These are phyloP conservation scores for Coelastrella sp. DNA, from an alignment of 139 green algal genomes.

Conservation along the genomic window DNA sequence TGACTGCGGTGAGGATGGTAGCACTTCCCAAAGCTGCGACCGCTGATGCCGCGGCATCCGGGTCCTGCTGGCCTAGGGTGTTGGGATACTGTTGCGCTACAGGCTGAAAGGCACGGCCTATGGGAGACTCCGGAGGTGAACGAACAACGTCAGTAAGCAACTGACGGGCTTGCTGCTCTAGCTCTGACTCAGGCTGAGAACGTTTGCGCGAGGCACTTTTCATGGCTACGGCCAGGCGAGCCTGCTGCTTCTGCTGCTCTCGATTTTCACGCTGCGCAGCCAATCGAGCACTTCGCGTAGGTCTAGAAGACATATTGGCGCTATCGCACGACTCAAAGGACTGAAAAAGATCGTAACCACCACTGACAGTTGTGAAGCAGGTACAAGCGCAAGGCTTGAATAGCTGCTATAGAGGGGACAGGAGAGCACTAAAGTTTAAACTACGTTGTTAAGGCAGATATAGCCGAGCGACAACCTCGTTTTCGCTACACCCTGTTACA, in stretches of 20 bases:
- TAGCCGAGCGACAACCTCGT: too few species aligned
- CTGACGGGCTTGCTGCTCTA: not conserved
- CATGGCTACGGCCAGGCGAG: not conserved
- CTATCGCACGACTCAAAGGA: not conserved
- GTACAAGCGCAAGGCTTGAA: not conserved
- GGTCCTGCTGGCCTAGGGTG: not conserved
- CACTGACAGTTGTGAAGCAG: not conserved
- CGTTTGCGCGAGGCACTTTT: not conserved
- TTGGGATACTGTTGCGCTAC: not conserved
- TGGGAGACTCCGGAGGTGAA: not conserved
- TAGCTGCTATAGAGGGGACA: not conserved
- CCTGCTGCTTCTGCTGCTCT: not conserved
- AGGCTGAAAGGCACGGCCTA: not conserved
- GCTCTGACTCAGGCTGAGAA: not conserved
- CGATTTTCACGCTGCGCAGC: not conserved
- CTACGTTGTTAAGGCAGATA: too few species aligned
- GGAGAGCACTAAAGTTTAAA: too few species aligned
- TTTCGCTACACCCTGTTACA: too few species aligned
- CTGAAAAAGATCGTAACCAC: not conserved
- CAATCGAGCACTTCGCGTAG: not conserved
- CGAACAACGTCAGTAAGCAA: not conserved
- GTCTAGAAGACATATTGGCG: not conserved
- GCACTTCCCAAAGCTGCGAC: not conserved
- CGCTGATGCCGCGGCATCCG: not conserved
- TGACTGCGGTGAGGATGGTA: not conserved